A percentile compares a stretch with the other conserved stretches of the same genome.
These are phyloP conservation scores for Podaxis rugospora DNA, from an alignment of 768 basidiomycete genomes.

Conservation along the genomic window DNA sequence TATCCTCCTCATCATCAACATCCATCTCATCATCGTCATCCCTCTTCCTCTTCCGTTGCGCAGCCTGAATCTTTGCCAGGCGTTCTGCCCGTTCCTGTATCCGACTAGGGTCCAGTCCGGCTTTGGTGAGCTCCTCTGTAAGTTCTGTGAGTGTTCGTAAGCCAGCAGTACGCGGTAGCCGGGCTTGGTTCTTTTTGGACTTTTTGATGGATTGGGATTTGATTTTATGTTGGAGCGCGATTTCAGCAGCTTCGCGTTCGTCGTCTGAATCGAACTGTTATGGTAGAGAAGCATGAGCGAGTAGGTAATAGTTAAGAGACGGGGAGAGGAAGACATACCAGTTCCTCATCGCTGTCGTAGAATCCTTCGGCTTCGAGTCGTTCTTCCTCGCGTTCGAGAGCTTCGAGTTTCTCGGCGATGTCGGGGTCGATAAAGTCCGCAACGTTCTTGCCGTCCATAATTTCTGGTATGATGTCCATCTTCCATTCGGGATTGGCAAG, in stretches of 20 bases:
- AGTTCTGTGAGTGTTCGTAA: constrained; percentile 73
- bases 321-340: constrained; percentile 41
- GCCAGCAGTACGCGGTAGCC: constrained; percentile 71
- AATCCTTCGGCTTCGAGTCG: constrained; percentile 91
- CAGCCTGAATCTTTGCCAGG: constrained; percentile 69
- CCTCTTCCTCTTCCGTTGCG: constrained; percentile 65
- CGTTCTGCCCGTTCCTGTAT: constrained; percentile 86
- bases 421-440: constrained; percentile 99
- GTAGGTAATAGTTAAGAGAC: background rate
- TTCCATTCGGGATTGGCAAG: constrained; percentile 93
- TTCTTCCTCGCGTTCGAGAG: constrained; percentile 95
- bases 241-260: constrained; percentile 68
- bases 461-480: constrained; percentile 94
- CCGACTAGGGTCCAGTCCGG: constrained; percentile 83
- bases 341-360: constrained; percentile 87
- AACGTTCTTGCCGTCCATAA: constrained; percentile 97
- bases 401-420: constrained; percentile 94
- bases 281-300: constrained; percentile 8
- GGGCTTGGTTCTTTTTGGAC: constrained; percentile 79
- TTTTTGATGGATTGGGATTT: constrained; percentile 78
- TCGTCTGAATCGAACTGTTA: constrained; percentile 63
- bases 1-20: constrained; percentile 45
- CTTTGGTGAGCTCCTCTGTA: constrained; percentile 74
- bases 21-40: constrained; percentile 55
- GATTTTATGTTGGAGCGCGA: constrained; percentile 62